A percentile compares a stretch with the other conserved stretches of the same genome.
Conservation (phyloP, 2,329 filamentous ascomycete species). For the Pseudogymnoascus verrucosus region DNA sequence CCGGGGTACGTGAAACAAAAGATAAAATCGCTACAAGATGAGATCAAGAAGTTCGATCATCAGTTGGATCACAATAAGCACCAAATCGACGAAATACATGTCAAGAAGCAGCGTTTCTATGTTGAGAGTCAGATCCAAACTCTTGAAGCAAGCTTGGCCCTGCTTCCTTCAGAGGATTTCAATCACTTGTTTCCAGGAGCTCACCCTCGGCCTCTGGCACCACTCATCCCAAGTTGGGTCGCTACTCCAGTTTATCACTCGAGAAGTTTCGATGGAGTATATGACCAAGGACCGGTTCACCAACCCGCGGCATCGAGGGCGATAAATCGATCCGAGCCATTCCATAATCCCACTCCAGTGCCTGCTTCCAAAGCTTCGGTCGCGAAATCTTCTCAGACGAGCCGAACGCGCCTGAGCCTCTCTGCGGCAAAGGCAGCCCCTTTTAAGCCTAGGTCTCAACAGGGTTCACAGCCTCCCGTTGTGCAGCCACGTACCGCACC, state of each 20-base stretch:
- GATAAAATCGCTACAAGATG: slow-evolving; percentile 35
- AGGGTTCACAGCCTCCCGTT: not conserved
- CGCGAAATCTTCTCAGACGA: not conserved
- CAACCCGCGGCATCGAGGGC: not conserved
- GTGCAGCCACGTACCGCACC: not conserved
- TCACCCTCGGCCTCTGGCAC: not conserved
- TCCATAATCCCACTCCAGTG: not conserved
- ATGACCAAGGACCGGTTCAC: not conserved
- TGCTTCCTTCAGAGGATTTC: not conserved
- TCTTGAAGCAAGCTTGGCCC: slow-evolving; percentile 19
- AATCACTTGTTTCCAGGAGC: not conserved
- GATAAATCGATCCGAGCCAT: slow-evolving; percentile 10
- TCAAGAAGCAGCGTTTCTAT: slow-evolving; percentile 36
- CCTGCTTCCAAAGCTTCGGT: not conserved
- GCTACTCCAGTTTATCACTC: not conserved
- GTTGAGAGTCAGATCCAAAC: slow-evolving; percentile 30
- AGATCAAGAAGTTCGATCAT: slow-evolving; percentile 49
- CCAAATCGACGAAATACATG: slow-evolving; percentile 50
- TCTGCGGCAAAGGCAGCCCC: slow-evolving; percentile 28
- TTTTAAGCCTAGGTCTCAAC: slow-evolving; percentile 22
- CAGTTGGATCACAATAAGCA: slow-evolving; percentile 55
- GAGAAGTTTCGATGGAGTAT: slow-evolving; percentile 6
- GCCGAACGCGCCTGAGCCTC: slow-evolving; percentile 24
- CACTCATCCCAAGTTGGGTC: not conserved
- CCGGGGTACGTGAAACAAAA: slow-evolving; percentile 16